phyloP scores from a whole-genome alignment of 2,329 filamentous ascomycete genomes.

The Bipolaris oryzae region DNA sequence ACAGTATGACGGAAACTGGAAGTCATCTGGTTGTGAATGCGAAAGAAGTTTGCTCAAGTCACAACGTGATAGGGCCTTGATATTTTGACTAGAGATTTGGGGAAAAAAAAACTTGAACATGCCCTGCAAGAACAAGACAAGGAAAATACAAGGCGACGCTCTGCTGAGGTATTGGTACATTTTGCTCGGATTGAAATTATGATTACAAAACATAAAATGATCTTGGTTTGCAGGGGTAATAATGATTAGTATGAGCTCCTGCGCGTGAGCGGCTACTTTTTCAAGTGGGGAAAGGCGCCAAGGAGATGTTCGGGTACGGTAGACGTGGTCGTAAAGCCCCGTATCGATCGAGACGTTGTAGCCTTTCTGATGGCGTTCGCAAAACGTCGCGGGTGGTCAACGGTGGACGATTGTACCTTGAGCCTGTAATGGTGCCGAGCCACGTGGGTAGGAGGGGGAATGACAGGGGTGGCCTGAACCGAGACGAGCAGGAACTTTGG shows the following conservation, averaged over 20 bases:
- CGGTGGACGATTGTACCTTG: background rate
- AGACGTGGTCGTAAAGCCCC: background rate
- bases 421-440: background rate
- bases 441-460: background rate
- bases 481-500: constrained; percentile 1
- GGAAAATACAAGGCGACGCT: constrained; percentile 6
- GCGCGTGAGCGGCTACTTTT: constrained; percentile 1
- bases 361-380: background rate
- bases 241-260: constrained; percentile 22
- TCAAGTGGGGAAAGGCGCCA: background rate
- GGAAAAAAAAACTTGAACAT: constrained; percentile 1
- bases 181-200: constrained; percentile 11
- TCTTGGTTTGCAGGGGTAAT: constrained; percentile 14
- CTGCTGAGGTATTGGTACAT: constrained; percentile 1
- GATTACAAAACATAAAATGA: constrained; percentile 39
- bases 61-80: constrained; percentile 9
- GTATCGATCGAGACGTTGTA: background rate
- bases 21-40: constrained; percentile 56
- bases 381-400: background rate
- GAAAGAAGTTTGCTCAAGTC: constrained; percentile 5
- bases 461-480: background rate
- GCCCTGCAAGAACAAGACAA: constrained; percentile 1
- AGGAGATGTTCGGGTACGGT: background rate
- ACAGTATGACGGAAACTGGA: constrained; percentile 63
- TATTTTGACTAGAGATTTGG: background rate